Base-by-base conservation (phyloP, 2,329 filamentous ascomycete genomes). In the Penicillium sp. region DNA sequence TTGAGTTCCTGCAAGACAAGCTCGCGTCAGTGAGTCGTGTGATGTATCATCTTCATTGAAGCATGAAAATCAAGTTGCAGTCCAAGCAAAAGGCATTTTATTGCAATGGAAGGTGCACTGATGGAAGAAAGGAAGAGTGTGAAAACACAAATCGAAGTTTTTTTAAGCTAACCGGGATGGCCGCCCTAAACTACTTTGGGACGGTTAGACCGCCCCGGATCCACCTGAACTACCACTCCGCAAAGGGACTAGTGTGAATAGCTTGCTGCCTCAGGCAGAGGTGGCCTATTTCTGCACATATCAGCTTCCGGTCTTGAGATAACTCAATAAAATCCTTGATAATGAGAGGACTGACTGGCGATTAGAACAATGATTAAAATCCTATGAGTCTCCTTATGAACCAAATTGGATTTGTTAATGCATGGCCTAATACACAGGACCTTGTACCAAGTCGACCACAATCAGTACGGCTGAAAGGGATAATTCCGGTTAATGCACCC, bases 121-220 rank as follows among this genome's bases (percentile, higher is more conserved):
- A 60, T 59, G 62, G 62, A 59, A 56, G 52, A 55, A 61, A 60
- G 58, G 57, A 56, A 55, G 63, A 64, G 57, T 54, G 58, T 31
- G 59, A 43, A 60, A 62, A 55, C 50, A 64, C 65, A 66, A 65
- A 60, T 64, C 60, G 62, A 64, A 63, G 53, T 68, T 72, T 50
- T 74, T 74, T 73, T 64, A 68, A 71, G 67, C 67, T 69, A 14
- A 56, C 45, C 39, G 39, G 39, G 19, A 21, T 42, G 39, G 8
- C 4, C 39, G 39, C 39, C 19, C 39, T 42, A 42, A 42, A 9
- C 39, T 2, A 13, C 39, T 13, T 42, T 22, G 19, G 39, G 39
- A 42, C n/a, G 39, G 39, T 42, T 42, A 42, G 39, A 27, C 57
- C 60, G 55, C 54, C 54, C 44, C 65, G 70, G 66, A 69, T 61